Evolutionary conservation across 2,329 filamentous ascomycete species (phyloP).

Genomic region (Alternaria postmessia): DNA sequence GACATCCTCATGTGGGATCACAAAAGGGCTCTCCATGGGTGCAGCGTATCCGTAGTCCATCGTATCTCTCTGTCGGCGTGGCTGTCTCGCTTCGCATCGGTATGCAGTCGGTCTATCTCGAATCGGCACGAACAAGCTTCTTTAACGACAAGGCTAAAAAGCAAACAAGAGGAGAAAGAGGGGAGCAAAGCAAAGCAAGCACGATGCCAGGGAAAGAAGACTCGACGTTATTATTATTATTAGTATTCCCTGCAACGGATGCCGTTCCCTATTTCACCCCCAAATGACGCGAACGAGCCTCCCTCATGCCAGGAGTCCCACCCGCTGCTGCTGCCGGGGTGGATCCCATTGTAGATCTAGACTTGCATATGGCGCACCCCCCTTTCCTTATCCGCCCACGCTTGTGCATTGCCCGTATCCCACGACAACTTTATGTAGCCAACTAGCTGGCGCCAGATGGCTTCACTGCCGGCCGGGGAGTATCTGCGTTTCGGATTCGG

Average conservation of each 20-base stretch:
- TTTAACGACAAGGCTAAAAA: constrained; percentile 1
- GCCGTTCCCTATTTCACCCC: constrained; percentile 26
- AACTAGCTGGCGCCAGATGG: constrained; percentile 7
- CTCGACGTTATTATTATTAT: constrained; percentile 4
- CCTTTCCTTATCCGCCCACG: constrained; percentile 19
- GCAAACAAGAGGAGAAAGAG: neutral
- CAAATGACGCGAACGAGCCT: constrained; percentile 28
- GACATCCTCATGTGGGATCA: constrained; percentile 53
- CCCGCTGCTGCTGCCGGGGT: constrained; percentile 7
- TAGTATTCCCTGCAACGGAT: constrained; percentile 5
- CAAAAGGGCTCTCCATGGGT: constrained; percentile 51
- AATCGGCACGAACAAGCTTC: constrained; percentile 6
- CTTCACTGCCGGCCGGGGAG: neutral
- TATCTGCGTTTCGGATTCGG: neutral
- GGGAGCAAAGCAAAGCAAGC: constrained; percentile 5
- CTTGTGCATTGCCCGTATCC: constrained; percentile 4
- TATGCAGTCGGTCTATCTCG: constrained; percentile 6
- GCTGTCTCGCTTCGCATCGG: constrained; percentile 17
- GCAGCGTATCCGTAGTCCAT: constrained; percentile 13
- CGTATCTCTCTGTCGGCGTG: constrained; percentile 2
- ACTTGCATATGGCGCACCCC: constrained; percentile 16
- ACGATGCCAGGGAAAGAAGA: constrained; percentile 7
- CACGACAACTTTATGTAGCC: constrained; percentile 3
- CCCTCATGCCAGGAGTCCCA: constrained; percentile 4
- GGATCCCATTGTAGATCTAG: constrained; percentile 10